Evolutionary conservation across 2,329 filamentous ascomycete genomes (phyloP).

Genomic region (Endothia cerciana): DNA sequence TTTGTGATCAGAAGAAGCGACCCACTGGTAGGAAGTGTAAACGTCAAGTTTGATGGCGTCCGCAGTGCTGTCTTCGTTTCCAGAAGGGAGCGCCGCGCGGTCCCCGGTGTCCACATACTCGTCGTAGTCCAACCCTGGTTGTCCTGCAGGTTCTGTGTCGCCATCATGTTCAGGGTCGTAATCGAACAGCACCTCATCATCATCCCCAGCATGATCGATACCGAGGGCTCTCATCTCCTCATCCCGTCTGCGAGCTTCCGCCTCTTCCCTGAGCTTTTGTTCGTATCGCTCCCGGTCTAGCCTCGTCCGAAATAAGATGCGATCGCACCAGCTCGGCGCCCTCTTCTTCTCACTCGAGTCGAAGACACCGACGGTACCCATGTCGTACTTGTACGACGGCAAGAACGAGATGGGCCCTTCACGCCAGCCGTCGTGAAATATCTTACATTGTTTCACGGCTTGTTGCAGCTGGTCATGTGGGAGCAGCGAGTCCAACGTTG

Average conservation of each 20-base stretch:
- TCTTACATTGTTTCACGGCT: constrained; percentile 74
- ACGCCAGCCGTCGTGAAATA: constrained; percentile 88
- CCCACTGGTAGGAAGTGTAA: constrained; percentile 86
- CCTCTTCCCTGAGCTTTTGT: constrained; percentile 63
- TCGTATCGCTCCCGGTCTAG: constrained; percentile 71
- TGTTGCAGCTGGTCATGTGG: constrained; percentile 85
- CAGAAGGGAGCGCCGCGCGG: constrained; percentile 50
- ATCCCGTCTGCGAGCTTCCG: constrained; percentile 71
- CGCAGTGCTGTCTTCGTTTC: constrained; percentile 61
- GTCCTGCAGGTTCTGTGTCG: constrained; percentile 44
- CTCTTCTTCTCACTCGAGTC: constrained; percentile 95
- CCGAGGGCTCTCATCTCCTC: constrained; percentile 84
- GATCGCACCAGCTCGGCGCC: constrained; percentile 95
- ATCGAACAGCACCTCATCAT: constrained; percentile 85
- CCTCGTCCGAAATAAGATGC: constrained; percentile 83
- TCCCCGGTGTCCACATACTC: constrained; percentile 56
- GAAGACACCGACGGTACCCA: constrained; percentile 89
- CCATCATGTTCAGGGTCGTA: constrained; percentile 82
- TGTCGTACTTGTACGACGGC: constrained; percentile 96
- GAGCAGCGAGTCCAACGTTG: constrained; percentile 83
- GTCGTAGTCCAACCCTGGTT: constrained; percentile 61
- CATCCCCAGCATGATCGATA: constrained; percentile 71
- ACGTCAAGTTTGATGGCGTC: constrained; percentile 62
- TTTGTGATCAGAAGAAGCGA: constrained; percentile 95
- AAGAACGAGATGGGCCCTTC: constrained; percentile 88